These are phyloP conservation scores for Panicum hallii DNA, from an alignment of 202 grass and related monocot genomes.

Conservation along the genomic window DNA sequence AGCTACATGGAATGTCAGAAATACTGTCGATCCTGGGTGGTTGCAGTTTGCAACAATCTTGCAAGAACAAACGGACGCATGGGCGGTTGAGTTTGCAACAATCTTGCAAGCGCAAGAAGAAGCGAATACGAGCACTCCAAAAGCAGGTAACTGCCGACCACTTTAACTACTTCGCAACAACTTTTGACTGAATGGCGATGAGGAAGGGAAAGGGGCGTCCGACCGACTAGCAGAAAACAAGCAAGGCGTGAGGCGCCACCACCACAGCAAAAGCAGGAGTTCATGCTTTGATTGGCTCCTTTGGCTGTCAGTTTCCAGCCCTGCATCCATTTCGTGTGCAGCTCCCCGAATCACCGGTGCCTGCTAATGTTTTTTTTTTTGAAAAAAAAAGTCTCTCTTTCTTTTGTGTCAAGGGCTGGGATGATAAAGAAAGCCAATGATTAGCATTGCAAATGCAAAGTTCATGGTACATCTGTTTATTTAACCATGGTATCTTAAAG, in stretches of 20 bases:
- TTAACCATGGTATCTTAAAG: no score
- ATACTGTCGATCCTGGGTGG: no score
- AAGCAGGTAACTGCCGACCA: not conserved
- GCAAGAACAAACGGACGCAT: no score
- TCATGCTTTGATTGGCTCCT: not conserved
- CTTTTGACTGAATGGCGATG: not conserved
- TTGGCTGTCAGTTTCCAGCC: no score
- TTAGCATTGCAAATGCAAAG: no score
- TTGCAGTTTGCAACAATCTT: no score
- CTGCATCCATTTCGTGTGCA: not conserved
- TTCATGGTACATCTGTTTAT: no score
- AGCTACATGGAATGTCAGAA: no score
- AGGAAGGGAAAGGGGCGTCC: not conserved
- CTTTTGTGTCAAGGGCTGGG: not conserved
- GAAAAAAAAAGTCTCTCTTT: not conserved
- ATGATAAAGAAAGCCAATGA: not conserved
- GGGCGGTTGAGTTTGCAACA: not conserved
- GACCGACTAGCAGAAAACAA: conserved; percentile 1
- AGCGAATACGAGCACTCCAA: not conserved
- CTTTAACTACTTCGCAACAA: not conserved
- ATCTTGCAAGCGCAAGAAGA: not conserved
- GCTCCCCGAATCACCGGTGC: conserved; percentile 15
- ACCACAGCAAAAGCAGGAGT: not conserved
- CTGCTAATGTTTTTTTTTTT: not conserved
- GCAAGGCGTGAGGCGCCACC: not conserved